These are phyloP conservation scores for Leccinum proximum DNA, from an alignment of 1,284 basidiomycete genomes.

Conservation along the genomic window DNA sequence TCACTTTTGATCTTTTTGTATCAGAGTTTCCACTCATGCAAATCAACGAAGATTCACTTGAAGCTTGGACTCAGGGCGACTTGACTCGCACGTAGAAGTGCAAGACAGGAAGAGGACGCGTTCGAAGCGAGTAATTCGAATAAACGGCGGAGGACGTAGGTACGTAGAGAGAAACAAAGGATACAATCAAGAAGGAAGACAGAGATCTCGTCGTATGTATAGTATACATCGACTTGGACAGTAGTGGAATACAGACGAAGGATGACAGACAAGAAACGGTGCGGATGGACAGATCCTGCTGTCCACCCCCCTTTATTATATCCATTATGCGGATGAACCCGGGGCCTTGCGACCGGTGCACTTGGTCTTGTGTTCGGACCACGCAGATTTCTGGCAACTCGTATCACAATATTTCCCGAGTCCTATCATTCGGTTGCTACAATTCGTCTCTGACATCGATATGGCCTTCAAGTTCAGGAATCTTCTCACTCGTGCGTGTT, in stretches of 20 bases:
- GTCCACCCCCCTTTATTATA: background rate
- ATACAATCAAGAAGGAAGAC: background rate
- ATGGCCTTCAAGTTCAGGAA: too few relatives aligned
- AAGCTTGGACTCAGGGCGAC: background rate
- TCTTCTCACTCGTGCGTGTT: too few relatives aligned
- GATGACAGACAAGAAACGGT: background rate
- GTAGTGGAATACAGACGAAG: background rate
- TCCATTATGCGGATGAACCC: background rate
- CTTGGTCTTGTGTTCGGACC: constrained; percentile 43
- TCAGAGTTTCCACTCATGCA: background rate
- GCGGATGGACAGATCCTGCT: constrained; percentile 5
- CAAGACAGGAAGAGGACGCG: constrained; percentile 62
- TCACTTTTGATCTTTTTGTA: background rate
- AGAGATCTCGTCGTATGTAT: background rate
- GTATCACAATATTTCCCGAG: constrained; percentile 40
- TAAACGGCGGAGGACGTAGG: constrained; percentile 50
- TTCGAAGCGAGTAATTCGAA: constrained; percentile 51
- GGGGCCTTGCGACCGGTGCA: constrained; percentile 29
- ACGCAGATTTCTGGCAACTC: constrained; percentile 48
- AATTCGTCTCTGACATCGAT: too few relatives aligned
- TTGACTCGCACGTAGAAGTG: constrained; percentile 33
- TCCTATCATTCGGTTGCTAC: too few relatives aligned
- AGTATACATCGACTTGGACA: constrained; percentile 12
- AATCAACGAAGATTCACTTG: background rate
- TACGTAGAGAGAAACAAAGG: constrained; percentile 6